Evolutionary conservation across 805 yeast genomes (phyloP).

Genomic region (Candida ficus): DNA sequence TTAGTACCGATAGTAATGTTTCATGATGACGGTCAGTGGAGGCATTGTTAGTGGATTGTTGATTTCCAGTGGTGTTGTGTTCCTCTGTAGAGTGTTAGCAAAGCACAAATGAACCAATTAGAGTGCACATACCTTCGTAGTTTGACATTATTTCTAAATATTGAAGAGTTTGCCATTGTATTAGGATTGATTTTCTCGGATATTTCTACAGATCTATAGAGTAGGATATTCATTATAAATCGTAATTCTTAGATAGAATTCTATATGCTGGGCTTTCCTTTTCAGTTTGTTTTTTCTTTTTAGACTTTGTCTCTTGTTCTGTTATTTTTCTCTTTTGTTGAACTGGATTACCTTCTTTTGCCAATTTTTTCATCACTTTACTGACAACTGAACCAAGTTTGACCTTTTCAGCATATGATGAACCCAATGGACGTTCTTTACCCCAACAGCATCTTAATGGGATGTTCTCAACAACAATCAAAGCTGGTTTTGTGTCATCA

Average conservation of each 20-base stretch:
- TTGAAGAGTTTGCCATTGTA: background rate
- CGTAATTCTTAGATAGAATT: background rate
- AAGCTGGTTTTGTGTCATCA: conserved; percentile 24
- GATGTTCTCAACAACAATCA: conserved; percentile 30
- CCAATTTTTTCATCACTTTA: conserved; percentile 46
- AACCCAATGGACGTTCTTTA: conserved; percentile 37
- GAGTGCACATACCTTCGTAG: conserved; percentile 13
- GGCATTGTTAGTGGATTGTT: conserved; percentile 2
- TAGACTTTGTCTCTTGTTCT: background rate
- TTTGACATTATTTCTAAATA: conserved; percentile 16
- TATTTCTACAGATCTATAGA: too few species aligned
- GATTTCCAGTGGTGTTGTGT: background rate
- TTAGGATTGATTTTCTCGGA: too few species aligned
- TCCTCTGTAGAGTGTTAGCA: conserved; percentile 2
- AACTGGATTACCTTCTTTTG: conserved; percentile 3
- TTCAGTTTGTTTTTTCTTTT: background rate
- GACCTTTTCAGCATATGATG: conserved; percentile 36
- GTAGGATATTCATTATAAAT: too few species aligned
- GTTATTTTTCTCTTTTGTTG: conserved; percentile 1
- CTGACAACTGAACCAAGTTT: conserved; percentile 46
- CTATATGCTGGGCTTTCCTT: background rate
- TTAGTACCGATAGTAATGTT: conserved; percentile 15
- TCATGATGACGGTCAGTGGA: conserved; percentile 10
- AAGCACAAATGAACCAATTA: too few species aligned
- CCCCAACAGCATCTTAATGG: conserved; percentile 59